phyloP scores from a whole-genome alignment of 202 grass and related monocot genomes.

The Digitaria exilis region DNA sequence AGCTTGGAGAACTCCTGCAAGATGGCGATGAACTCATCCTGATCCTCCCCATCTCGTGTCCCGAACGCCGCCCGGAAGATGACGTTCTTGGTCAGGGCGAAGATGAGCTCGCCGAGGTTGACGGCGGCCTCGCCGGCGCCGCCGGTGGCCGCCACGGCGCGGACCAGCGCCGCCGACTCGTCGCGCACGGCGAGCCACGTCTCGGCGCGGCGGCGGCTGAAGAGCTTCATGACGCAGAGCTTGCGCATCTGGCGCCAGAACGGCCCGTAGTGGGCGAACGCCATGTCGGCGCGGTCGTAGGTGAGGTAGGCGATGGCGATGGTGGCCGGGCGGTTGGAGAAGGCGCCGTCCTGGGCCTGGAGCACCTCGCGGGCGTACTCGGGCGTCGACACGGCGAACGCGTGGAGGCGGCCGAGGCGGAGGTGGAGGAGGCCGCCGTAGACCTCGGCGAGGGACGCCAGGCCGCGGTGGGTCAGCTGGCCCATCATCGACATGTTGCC shows the following conservation, averaged over 20 bases:
- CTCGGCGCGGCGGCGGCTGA: conserved; percentile 77
- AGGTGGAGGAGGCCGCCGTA: conserved; percentile 77
- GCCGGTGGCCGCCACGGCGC: conserved; percentile 28
- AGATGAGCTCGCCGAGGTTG: conserved; percentile 75
- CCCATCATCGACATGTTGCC: conserved; percentile 98
- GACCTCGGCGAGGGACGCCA: conserved; percentile 58
- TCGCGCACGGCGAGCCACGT: conserved; percentile 80
- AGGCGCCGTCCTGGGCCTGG: conserved; percentile 81
- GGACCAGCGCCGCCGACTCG: conserved; percentile 51
- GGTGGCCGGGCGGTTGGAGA: conserved; percentile 84
- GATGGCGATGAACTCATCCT: conserved; percentile 78
- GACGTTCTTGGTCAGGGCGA: conserved; percentile 73
- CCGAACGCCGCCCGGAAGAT: conserved; percentile 85
- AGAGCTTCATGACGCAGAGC: conserved; percentile 87
- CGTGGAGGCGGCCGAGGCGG: conserved; percentile 58
- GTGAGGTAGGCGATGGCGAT: conserved; percentile 78
- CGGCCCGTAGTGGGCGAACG: conserved; percentile 90
- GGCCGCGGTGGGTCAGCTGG: conserved; percentile 87
- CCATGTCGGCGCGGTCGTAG: conserved; percentile 86
- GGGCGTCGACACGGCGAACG: conserved; percentile 85
- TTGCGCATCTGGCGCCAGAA: conserved; percentile 98
- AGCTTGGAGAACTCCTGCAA: conserved; percentile 86
- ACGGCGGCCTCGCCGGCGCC: conserved; percentile 47
- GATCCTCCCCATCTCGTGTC: conserved; percentile 44
- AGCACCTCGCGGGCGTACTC: conserved; percentile 84